These are phyloP conservation scores for Penicillium polonicum DNA, from an alignment of 2,329 filamentous ascomycete species.

Conservation along the genomic window DNA sequence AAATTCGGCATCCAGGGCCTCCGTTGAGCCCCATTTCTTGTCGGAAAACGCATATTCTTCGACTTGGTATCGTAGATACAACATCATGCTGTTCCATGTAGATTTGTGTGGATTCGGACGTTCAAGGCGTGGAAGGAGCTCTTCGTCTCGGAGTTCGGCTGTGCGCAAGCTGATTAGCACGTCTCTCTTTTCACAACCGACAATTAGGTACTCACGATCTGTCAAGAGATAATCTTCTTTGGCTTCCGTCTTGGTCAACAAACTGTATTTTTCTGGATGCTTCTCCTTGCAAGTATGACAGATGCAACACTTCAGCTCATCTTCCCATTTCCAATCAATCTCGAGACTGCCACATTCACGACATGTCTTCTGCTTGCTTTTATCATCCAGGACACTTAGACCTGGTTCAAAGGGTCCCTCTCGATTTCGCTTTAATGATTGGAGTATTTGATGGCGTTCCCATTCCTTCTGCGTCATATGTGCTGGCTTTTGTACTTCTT, in stretches of 20 bases:
- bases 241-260: constrained; percentile 95
- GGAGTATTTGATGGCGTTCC: constrained; percentile 77
- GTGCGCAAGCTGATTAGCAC: constrained; percentile 8
- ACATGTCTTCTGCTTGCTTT: constrained; percentile 69
- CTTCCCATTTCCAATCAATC: constrained; percentile 94
- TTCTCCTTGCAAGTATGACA: constrained; percentile 88
- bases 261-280: constrained; percentile 84
- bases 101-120: constrained; percentile 93
- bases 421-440: constrained; percentile 69
- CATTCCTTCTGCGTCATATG: constrained; percentile 90
- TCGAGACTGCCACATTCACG: constrained; percentile 79
- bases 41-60: constrained; percentile 84
- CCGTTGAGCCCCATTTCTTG: constrained; percentile 85
- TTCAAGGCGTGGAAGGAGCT: constrained; percentile 81
- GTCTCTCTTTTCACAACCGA: neutral
- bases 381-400: constrained; percentile 69
- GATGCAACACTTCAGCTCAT: constrained; percentile 72
- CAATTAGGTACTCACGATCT: constrained; percentile 63
- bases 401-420: constrained; percentile 85
- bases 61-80: constrained; percentile 89
- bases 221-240: constrained; percentile 93
- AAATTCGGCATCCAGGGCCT: constrained; percentile 85
- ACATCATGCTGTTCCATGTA: constrained; percentile 98
- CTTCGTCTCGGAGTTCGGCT: constrained; percentile 87
- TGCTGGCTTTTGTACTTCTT: constrained; percentile 67